phyloP scores from a whole-genome alignment of 2,329 filamentous ascomycete species.

The Xylaria hypoxylon region DNA sequence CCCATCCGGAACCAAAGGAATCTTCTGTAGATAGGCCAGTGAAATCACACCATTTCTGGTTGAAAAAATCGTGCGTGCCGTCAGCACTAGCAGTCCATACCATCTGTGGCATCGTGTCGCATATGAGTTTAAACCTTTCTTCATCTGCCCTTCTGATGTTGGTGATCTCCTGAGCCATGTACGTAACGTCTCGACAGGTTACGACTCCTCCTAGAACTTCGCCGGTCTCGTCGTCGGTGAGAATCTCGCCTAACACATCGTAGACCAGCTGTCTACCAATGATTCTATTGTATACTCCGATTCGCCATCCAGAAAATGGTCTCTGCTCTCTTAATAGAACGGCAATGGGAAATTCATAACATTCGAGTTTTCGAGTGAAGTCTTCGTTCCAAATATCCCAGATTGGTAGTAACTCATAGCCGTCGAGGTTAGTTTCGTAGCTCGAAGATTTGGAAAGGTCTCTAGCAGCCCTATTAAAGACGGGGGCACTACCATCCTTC shows the following conservation, averaged over 20 bases:
- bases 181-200: slow-evolving; percentile 6
- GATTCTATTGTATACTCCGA: not conserved
- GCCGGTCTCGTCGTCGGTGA: not conserved
- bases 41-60: slow-evolving; percentile 11
- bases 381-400: slow-evolving; percentile 2
- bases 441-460: not conserved
- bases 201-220: not conserved
- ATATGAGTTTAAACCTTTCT: slow-evolving; percentile 6
- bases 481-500: slow-evolving; percentile 5
- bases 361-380: not conserved
- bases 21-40: not conserved
- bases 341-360: not conserved
- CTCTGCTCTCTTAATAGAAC: slow-evolving; percentile 1
- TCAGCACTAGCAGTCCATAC: slow-evolving; percentile 3
- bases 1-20: not conserved
- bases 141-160: slow-evolving; percentile 5
- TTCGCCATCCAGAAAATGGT: not conserved
- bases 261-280: not conserved
- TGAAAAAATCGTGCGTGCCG: slow-evolving; percentile 10
- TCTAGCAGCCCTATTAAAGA: not conserved
- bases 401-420: not conserved
- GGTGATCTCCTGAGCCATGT: slow-evolving; percentile 10
- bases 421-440: too few relatives aligned
- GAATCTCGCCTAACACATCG: slow-evolving; percentile 5
- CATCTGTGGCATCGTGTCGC: slow-evolving; percentile 3